Percentiles rank a stretch among this genome's conserved stretches.
phyloP scores from a whole-genome alignment of 1,284 basidiomycete species.

The Cutaneotrichosporon dermatis region DNA sequence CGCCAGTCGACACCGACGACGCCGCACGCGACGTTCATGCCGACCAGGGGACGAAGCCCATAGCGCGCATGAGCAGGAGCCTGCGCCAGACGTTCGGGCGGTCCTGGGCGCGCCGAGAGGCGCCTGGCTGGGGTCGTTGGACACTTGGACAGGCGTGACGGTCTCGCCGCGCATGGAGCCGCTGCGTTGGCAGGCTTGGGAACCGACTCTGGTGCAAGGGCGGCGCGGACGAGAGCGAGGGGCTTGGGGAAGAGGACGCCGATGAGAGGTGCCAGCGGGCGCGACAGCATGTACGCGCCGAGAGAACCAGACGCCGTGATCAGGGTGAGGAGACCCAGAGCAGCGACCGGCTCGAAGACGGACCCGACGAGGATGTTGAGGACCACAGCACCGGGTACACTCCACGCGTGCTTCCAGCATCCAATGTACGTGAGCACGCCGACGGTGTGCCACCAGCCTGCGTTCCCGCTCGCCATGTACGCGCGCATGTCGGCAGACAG shows the following conservation, averaged over 20 bases:
- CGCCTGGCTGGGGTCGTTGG: constrained; percentile 26
- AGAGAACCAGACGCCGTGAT: constrained; percentile 82
- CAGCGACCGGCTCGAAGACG: constrained; percentile 71
- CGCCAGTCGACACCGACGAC: constrained; percentile 80
- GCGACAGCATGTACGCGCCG: constrained; percentile 69
- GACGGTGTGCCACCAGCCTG: constrained; percentile 52
- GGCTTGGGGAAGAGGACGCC: constrained; percentile 74
- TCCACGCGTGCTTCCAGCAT: constrained; percentile 92
- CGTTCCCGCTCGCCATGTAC: constrained; percentile 44
- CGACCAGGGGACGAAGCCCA: constrained; percentile 88
- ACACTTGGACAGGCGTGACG: constrained; percentile 42
- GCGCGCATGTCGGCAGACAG: constrained; percentile 46
- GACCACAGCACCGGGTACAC: constrained; percentile 81
- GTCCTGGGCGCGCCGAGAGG: constrained; percentile 25
- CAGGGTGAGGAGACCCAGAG: constrained; percentile 69
- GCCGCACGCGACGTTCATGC: constrained; percentile 88
- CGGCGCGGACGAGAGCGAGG: constrained; percentile 59
- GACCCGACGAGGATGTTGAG: constrained; percentile 90
- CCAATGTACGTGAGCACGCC: constrained; percentile 78
- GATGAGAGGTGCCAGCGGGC: constrained; percentile 77
- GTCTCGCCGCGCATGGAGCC: constrained; percentile 28
- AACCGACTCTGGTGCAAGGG: constrained; percentile 36
- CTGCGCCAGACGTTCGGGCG: constrained; percentile 67
- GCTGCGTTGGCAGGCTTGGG: constrained; percentile 11
- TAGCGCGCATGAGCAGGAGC: constrained; percentile 73